These are phyloP conservation scores for Zasmidium citrigriseum DNA, from an alignment of 2,329 filamentous ascomycete species.

Conservation along the genomic window DNA sequence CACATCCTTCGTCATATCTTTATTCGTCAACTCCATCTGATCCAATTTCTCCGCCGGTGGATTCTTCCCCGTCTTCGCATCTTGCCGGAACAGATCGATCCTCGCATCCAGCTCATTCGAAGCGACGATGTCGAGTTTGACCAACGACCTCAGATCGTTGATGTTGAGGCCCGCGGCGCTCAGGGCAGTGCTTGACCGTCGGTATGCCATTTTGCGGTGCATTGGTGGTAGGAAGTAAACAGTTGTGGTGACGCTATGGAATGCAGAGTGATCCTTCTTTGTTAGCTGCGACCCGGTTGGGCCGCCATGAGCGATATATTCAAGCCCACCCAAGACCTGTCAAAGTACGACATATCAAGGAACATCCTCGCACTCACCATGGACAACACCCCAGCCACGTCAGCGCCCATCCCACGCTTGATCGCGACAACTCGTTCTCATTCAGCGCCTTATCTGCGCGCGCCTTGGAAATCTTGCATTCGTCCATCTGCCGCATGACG, in stretches of 20 bases:
- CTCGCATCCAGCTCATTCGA: conserved; percentile 19
- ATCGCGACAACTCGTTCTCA: not conserved
- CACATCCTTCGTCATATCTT: conserved; percentile 27
- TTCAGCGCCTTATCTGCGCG: not conserved
- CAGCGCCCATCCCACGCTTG: not conserved
- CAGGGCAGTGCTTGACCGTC: conserved; percentile 11
- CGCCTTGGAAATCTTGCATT: not conserved
- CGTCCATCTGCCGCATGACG: not conserved
- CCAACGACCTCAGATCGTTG: conserved; percentile 20
- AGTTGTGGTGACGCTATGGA: too few relatives aligned
- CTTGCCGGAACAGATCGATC: conserved; percentile 23
- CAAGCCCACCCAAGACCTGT: not conserved
- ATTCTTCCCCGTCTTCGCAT: conserved; percentile 16
- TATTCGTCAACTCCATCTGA: conserved; percentile 22
- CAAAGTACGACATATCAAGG: not conserved
- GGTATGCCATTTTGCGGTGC: conserved; percentile 6
- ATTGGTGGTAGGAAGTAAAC: not conserved
- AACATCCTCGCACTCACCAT: not conserved
- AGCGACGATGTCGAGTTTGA: conserved; percentile 23
- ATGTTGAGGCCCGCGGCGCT: conserved; percentile 16
- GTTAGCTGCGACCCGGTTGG: not conserved
- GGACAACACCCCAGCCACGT: not conserved
- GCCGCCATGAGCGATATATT: not conserved
- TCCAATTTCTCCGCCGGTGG: conserved; percentile 15
- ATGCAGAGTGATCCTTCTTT: too few relatives aligned